phyloP scores from a whole-genome alignment of 2,329 filamentous ascomycete genomes.

The Drechmeria coniospora region DNA sequence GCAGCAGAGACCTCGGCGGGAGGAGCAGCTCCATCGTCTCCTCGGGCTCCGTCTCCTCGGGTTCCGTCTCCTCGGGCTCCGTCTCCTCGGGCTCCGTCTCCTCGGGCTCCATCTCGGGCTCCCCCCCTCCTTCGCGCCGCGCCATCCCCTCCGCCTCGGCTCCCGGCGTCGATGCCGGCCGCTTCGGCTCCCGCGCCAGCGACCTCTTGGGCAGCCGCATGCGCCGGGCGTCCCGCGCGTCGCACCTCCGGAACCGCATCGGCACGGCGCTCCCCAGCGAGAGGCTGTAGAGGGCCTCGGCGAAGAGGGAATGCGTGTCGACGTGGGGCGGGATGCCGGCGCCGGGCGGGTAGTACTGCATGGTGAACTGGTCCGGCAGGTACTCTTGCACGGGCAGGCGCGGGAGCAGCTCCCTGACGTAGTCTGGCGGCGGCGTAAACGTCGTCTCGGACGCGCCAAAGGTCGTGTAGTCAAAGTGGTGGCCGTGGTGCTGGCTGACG shows the following conservation, averaged over 20 bases:
- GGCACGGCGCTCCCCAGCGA: slow-evolving; percentile 2
- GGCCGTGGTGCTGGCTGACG: slow-evolving; percentile 29
- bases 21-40: slow-evolving; percentile 2
- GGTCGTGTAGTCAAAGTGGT: slow-evolving; percentile 43
- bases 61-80: background rate
- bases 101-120: background rate
- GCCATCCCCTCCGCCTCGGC: background rate
- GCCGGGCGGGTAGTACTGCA: slow-evolving; percentile 45
- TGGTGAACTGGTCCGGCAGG: slow-evolving; percentile 40
- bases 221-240: background rate
- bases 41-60: background rate
- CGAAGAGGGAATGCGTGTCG: slow-evolving; percentile 30
- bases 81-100: background rate
- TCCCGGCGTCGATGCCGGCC: background rate
- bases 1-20: slow-evolving; percentile 1
- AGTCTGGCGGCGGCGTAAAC: slow-evolving; percentile 33
- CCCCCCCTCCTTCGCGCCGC: background rate
- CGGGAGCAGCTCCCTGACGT: slow-evolving; percentile 33
- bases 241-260: slow-evolving; percentile 3
- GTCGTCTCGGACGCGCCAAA: slow-evolving; percentile 34
- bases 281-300: slow-evolving; percentile 3
- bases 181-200: no score
- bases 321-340: slow-evolving; percentile 45
- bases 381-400: slow-evolving; percentile 19
- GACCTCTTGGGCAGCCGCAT: slow-evolving; percentile 2